Evolutionary conservation across 495 filamentous ascomycete genomes (phyloP), one percentile per base, ranked within the genome.

Genomic region (Aspergillus sclerotiicarbonarius): DNA sequence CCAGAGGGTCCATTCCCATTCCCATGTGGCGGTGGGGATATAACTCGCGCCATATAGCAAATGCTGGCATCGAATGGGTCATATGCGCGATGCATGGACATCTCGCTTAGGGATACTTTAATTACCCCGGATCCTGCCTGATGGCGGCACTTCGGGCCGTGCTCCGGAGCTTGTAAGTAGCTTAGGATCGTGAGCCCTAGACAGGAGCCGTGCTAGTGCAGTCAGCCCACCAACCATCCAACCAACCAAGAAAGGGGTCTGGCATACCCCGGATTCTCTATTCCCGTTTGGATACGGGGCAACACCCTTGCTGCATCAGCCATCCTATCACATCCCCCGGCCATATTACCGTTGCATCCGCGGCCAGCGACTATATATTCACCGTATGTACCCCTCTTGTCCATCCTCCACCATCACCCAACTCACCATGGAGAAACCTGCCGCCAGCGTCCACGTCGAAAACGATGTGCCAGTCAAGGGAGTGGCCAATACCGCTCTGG

Each of bases 401-500:
- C 15, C 30, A 48, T 20, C 15, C 29, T 20, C 43, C 44, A 18
- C 29, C 41, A 18, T 30, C 31, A 19, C 8, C 37, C 25, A 20
- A 47, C 46, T 16, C 59, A 54, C 29, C 35, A 58, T 58, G 55
- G 59, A 62, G n/a, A 60, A 51, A 45, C 35, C 44, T 15, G 56
- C 54, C 19, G 39, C 59, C 30, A 51, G 41, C 3, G 41, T 56
- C 6, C 59, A 51, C 49, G 37, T 37, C 6, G 57, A 60, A 37
- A n/a, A 47, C 47, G 58, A 63, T 33, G 37, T 51, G 29, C 54
- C 53, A 30, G 48, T 68, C 50, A 39, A 41, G 35, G 65, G 54
- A 3, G 65, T 65, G 20, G 54, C 50, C 47, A 65, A 68, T 48
- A 74, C 71, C 12, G 71, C 71, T 9, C 60, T 77, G 49, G 73